A percentile compares a stretch with the other conserved stretches of the same genome.
Conservation (phyloP, 352 stramenopile genomes). For the Phytopythium helicoides region DNA sequence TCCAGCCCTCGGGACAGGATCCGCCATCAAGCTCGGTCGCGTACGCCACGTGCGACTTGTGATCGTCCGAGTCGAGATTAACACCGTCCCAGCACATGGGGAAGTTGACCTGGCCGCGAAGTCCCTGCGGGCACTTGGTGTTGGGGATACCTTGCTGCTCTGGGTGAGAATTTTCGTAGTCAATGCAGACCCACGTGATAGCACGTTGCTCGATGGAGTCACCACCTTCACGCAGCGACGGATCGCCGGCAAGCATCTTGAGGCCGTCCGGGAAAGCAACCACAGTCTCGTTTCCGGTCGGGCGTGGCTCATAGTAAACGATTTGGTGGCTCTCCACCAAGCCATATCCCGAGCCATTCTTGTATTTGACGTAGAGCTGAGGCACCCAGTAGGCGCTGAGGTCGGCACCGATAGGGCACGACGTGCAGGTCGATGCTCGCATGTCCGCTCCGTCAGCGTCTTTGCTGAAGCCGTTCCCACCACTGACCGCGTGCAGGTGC, state of each 20-base stretch:
- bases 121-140: slow-evolving; percentile 36
- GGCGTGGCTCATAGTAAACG: slow-evolving; percentile 45
- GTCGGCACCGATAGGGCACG: slow-evolving; percentile 43
- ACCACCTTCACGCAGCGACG: slow-evolving; percentile 23
- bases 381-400: slow-evolving; percentile 53
- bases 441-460: slow-evolving; percentile 33
- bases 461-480: slow-evolving; percentile 50
- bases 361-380: slow-evolving; percentile 50
- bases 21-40: slow-evolving; percentile 38
- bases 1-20: slow-evolving; percentile 29
- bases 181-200: slow-evolving; percentile 45
- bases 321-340: slow-evolving; percentile 52
- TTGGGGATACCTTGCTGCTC: slow-evolving; percentile 47
- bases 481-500: slow-evolving; percentile 43
- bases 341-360: slow-evolving; percentile 51
- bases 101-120: slow-evolving; percentile 55
- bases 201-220: slow-evolving; percentile 38
- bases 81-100: slow-evolving; percentile 53
- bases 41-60: slow-evolving; percentile 53
- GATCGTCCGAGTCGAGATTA: slow-evolving; percentile 41
- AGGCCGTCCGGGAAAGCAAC: slow-evolving; percentile 40
- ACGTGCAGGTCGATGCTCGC: slow-evolving; percentile 43
- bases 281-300: slow-evolving; percentile 29
- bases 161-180: slow-evolving; percentile 37
- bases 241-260: slow-evolving; percentile 49